Base-by-base conservation (phyloP, 2,329 filamentous ascomycete species). In the Fusarium sublunatum region DNA sequence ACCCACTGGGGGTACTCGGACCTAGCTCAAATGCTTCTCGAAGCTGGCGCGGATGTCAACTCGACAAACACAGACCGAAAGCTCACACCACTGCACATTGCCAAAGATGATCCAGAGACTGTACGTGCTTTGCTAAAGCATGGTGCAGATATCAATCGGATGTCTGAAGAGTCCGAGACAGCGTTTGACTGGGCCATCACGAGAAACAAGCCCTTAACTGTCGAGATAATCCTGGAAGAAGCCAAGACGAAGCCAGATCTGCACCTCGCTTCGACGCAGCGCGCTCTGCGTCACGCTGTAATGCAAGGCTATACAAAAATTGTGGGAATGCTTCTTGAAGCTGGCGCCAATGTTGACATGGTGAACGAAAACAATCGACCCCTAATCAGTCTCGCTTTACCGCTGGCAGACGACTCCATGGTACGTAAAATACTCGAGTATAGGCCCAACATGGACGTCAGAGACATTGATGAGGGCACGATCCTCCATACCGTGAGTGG, bases 381-480 rank as follows among this genome's bases (percentile, higher is more conserved):
- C 5, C 19, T 57, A 2, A 13, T 52, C 5, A 38, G 28, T 7
- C 28, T 52, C 11, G 47, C 53, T 4, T 41, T 57, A 26, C 22
- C 32, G 7, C 4, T 24, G 3, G 8, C 28, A 5, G 36, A 24
- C 9, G 53, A 46, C 2, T 12, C 15, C 5, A 41, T 50, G 29
- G 41, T 52, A 22, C 47, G 53, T 2, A 52, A 25, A 4, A 28
- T 57, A n/a, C 41, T 57, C 4, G 53, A 57, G 35, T 57, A 43
- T n/a, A 52, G 35, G 8, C 53, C 53, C 5, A 31, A 52, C 22
- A 15, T 46, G 11, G 29, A 36, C 2, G 13, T 46, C 11, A 34
- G 15, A 36, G 38, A 43, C 29, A 40, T 15, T 2, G 25, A 46
- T 10, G 32, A 38, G 12, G 36, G 34, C 34, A 42, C 53, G 1